Percentiles rank a stretch among this genome's conserved stretches.
phyloP scores from a whole-genome alignment of 805 yeast genomes.

The Saitoella complicata region DNA sequence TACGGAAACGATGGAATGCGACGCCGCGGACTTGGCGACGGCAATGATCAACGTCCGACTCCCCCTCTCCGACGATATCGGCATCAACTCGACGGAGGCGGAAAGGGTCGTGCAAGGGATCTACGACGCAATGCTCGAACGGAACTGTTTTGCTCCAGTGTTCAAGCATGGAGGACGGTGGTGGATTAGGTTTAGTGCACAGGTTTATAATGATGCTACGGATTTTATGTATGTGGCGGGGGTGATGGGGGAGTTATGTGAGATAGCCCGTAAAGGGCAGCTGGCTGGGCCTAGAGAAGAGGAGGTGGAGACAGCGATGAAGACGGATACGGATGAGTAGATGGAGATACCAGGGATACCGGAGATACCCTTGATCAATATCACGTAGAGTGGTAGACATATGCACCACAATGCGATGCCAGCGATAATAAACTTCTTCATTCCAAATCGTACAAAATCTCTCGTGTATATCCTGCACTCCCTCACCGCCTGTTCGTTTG shows the following conservation, averaged over 20 bases:
- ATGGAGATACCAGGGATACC: no score
- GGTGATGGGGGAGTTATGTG: slow-evolving; percentile 19
- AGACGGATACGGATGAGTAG: no score
- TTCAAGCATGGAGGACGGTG: slow-evolving; percentile 26
- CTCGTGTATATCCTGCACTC: no score
- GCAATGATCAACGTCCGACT: slow-evolving; percentile 31
- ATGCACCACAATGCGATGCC: no score
- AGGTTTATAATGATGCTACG: slow-evolving; percentile 38
- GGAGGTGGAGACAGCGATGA: no score
- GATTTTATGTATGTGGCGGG: slow-evolving; percentile 37
- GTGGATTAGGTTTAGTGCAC: slow-evolving; percentile 41
- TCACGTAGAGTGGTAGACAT: no score
- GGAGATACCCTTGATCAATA: no score
- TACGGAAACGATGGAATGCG: slow-evolving; percentile 23
- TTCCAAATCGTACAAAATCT: no score
- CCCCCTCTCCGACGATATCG: slow-evolving; percentile 19
- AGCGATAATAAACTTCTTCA: no score
- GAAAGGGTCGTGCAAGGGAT: slow-evolving; percentile 12
- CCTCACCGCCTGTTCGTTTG: no score
- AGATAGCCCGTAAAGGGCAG: no score
- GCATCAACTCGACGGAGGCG: slow-evolving; percentile 9
- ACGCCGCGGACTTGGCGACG: slow-evolving; percentile 10
- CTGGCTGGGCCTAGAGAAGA: no score
- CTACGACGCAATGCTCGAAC: slow-evolving; percentile 15
- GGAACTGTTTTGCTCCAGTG: slow-evolving; percentile 35